A percentile compares a stretch with the other conserved stretches of the same genome.
phyloP scores from a whole-genome alignment of 441 rosid species.

The Lepidium campestre region DNA sequence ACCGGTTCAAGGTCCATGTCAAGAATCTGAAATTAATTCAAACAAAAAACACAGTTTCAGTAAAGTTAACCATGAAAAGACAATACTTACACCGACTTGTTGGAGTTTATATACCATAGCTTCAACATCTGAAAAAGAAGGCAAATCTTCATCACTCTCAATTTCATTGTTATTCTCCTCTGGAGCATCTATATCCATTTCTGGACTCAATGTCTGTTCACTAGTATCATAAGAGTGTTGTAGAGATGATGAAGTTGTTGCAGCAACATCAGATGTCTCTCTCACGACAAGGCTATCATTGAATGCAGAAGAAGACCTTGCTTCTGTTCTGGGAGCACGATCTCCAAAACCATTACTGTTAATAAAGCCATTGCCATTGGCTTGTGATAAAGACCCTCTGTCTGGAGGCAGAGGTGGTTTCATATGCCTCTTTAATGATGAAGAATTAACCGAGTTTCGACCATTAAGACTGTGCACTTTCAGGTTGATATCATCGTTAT shows the following conservation, averaged over 20 bases:
- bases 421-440: constrained; percentile 8
- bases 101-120: constrained; percentile 52
- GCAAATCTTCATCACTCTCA: constrained; percentile 67
- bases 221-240: not conserved
- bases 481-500: not conserved
- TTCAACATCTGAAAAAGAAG: constrained; percentile 71
- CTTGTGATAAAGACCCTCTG: not conserved
- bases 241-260: not conserved
- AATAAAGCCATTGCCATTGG: not conserved
- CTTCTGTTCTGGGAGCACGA: not conserved
- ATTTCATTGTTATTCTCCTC: constrained; percentile 31
- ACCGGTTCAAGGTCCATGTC: constrained; percentile 27
- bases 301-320: not conserved
- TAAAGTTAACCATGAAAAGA: not conserved
- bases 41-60: not conserved
- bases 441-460: not conserved
- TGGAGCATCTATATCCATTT: not conserved
- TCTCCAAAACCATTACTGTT: not conserved
- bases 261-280: not conserved
- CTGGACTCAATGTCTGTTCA: not conserved
- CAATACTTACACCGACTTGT: not conserved
- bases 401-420: constrained; percentile 2
- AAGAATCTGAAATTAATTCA: constrained; percentile 4
- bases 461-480: not conserved
- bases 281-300: not conserved